These are phyloP conservation scores for Fulvia fulva DNA, from an alignment of 2,329 filamentous ascomycete species.

Conservation along the genomic window DNA sequence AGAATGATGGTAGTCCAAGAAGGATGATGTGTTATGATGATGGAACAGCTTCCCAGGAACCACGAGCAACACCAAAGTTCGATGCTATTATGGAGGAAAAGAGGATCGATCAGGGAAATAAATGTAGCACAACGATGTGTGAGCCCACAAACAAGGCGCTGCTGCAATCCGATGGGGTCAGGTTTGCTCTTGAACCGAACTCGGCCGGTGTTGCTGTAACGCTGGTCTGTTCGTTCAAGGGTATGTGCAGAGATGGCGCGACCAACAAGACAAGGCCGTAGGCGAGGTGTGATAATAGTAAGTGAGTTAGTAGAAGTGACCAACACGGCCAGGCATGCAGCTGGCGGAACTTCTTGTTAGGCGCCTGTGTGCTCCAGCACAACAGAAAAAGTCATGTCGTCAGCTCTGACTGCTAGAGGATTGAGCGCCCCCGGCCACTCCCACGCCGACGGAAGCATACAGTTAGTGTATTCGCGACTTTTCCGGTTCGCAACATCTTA, in stretches of 20 bases:
- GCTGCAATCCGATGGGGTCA: not conserved
- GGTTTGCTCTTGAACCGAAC: slow-evolving; percentile 1
- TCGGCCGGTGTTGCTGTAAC: slow-evolving; percentile 4
- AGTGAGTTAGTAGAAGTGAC: not conserved
- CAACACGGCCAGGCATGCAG: not conserved
- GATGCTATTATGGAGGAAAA: not conserved
- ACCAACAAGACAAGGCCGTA: not conserved
- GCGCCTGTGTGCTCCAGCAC: too few relatives aligned
- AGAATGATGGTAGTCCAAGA: not conserved
- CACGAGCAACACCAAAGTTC: not conserved
- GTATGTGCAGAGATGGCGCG: not conserved
- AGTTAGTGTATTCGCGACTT: not conserved
- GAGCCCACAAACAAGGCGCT: not conserved
- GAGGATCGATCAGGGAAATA: not conserved
- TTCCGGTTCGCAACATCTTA: not conserved
- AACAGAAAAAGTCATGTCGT: not conserved
- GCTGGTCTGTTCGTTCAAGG: not conserved
- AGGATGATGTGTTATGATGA: not conserved
- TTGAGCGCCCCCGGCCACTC: too few relatives aligned
- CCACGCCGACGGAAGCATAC: not conserved
- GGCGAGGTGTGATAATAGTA: not conserved
- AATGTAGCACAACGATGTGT: not conserved
- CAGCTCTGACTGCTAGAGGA: not conserved
- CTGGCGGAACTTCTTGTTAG: not conserved
- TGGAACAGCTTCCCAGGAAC: not conserved